Base-by-base conservation (phyloP, 352 stramenopile genomes). In the Globisporangium mamillatum region DNA sequence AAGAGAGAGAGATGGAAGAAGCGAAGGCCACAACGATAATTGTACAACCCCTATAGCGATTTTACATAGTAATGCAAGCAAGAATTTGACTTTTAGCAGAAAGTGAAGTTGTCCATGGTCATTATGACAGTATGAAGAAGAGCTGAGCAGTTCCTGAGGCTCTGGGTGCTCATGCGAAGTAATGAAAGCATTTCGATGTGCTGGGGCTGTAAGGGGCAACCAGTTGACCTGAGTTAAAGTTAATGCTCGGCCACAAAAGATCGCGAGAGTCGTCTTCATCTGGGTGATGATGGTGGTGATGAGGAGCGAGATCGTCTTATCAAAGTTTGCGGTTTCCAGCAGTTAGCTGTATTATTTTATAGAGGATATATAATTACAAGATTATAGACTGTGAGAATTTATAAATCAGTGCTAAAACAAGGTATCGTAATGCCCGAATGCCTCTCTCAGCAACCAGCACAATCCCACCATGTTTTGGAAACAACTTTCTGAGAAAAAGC, bases 371-470 rank as follows among this genome's bases (percentile, higher is more conserved):
- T 1, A 4, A 5, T 32, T 44, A 46, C 20, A 50, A 1, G 29
- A 4, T 4, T 0, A 22, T 2, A 34, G 14, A 34, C n/a, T 53
- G n/a, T 50, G 20, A 64, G 1, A 66, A 0, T 50, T 29, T 4
- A 67, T 67, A 67, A 67, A 67, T 67, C 62, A 67, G 62, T 60
- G 16, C 41, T 18, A 61, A 54, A 67, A 61, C 60, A 16, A 25
- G 34, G 61, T 44, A 44, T 4, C 10, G 4, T 18, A 18, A 16
- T 14, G 3, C 50, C 0, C 4, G 25, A 10, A n/a, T 50, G 1
- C 4, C 16, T 50, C 14, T 18, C 14, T 29, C 3, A n/a, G 16
- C 3, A 50, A 22, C 44, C 3, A 52, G 6, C 5, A 8, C 18
- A 52, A 22, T n/a, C 18, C 1, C 16, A 52, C 44, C 44, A 18